Percentiles rank a stretch among this genome's conserved stretches.
Conservation (phyloP, 176 grass and related monocot species). For the Phyllostachys edulis region DNA sequence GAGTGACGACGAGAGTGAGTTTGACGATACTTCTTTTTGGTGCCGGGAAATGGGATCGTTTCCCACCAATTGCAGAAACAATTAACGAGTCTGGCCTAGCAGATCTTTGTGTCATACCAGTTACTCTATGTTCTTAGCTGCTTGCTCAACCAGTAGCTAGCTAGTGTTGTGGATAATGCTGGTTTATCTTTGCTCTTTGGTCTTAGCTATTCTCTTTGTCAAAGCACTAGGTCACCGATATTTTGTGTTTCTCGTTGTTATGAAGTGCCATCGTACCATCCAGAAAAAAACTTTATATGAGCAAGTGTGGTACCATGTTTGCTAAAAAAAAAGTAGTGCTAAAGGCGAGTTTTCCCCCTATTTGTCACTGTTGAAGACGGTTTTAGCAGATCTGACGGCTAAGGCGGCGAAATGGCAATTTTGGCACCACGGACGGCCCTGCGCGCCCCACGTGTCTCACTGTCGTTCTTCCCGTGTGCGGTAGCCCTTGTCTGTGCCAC, state of each 20-base stretch:
- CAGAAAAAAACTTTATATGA: neutral
- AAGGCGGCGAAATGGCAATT: too few relatives aligned
- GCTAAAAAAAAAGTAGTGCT: neutral
- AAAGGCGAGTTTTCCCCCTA: too few relatives aligned
- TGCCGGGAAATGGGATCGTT: neutral
- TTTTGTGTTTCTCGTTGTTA: neutral
- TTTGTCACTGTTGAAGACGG: too few relatives aligned
- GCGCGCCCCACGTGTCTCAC: too few relatives aligned
- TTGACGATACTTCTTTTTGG: conserved; percentile 4
- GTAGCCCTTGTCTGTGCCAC: too few relatives aligned
- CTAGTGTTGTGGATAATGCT: neutral
- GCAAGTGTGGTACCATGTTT: neutral
- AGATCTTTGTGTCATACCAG: neutral
- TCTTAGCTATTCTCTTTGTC: conserved; percentile 10
- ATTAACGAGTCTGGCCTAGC: conserved; percentile 24
- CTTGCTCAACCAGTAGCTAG: neutral
- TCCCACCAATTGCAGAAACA: conserved; percentile 19
- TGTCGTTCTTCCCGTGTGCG: too few relatives aligned
- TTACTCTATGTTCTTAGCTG: neutral
- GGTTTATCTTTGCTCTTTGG: conserved; percentile 8
- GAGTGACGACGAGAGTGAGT: neutral
- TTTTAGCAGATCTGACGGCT: too few relatives aligned
- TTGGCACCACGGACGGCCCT: too few relatives aligned
- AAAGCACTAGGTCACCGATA: neutral
- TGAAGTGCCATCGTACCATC: neutral